Evolutionary conservation across 352 stramenopile genomes (phyloP), one percentile per base, ranked within the genome.

Genomic region (Stramenopiles sp.): DNA sequence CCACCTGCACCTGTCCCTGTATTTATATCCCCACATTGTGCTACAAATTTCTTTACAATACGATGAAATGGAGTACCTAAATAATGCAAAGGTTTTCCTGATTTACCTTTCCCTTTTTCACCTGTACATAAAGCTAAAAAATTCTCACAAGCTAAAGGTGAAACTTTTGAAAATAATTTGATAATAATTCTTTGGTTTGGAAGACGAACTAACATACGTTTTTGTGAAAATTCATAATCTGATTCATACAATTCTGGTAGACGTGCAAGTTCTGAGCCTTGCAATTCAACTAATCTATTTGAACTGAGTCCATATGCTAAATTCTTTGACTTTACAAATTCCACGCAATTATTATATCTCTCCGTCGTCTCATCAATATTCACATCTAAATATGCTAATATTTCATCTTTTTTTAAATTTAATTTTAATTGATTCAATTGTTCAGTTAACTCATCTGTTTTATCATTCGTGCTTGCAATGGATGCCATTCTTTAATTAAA

Each of bases 101-200:
- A 69, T 69, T 69, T 69, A 69, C 53, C 53, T 69, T 69, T 69
- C 27, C 53, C 53, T 69, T 69, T 69, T 69, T 69, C 53, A 27
- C 53, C 53, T 69, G 53, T 69, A 20, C 20, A 69, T 27, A 69
- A 69, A 69, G 20, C 20, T 69, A 23, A 23, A 27, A 69, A 69
- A 69, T 69, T 69, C 53, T 69, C 53, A 20, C 20, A 20, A 27
- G 53, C 53, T 69, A 69, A 69, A 69, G 53, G 53, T 23, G 53
- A 69, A 20, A 69, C 53, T 20, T 69, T 27, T 69, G 20, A 23
- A 20, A 20, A 69, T 23, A 69, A 27, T 27, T 69, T 69, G 20
- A 69, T 23, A 23, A 69, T 27, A 23, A 69, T 69, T 27, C 53
- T 20, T 27, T 69, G 53, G 53, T 69, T 69, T 69, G 53, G 53